A percentile compares a stretch with the other conserved stretches of the same genome.
phyloP scores from a whole-genome alignment of 768 basidiomycete genomes.

The Lentinula raphanica region DNA sequence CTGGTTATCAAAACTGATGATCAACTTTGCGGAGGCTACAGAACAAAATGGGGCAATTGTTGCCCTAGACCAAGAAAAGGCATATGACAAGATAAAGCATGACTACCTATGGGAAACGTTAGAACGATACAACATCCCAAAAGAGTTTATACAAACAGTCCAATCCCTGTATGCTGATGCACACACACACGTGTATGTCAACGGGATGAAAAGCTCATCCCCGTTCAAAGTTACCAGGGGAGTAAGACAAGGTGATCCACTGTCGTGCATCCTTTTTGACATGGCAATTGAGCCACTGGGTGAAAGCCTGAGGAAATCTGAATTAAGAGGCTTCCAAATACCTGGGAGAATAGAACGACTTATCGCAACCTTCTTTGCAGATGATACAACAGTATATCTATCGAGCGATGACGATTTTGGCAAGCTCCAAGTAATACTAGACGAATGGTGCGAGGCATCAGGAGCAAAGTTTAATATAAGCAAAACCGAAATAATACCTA shows the following conservation, averaged over 20 bases:
- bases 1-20: slow-evolving; percentile 19
- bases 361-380: slow-evolving; percentile 18
- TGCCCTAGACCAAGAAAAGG: slow-evolving; percentile 33
- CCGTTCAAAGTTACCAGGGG: slow-evolving; percentile 24
- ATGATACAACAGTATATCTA: slow-evolving; percentile 19
- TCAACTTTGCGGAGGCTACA: slow-evolving; percentile 16
- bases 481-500: slow-evolving; percentile 21
- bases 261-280: slow-evolving; percentile 25
- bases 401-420: not conserved
- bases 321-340: slow-evolving; percentile 12
- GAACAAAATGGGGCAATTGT: slow-evolving; percentile 24
- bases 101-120: slow-evolving; percentile 25
- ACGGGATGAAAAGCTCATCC: slow-evolving; percentile 22
- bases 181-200: slow-evolving; percentile 27
- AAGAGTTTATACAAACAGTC: slow-evolving; percentile 22
- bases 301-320: slow-evolving; percentile 6
- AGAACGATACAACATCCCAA: slow-evolving; percentile 17
- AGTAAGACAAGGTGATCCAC: slow-evolving; percentile 28
- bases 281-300: slow-evolving; percentile 25
- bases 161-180: slow-evolving; percentile 23
- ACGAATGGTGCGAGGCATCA: slow-evolving; percentile 8
- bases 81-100: slow-evolving; percentile 31
- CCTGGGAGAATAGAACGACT: slow-evolving; percentile 7
- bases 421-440: slow-evolving; percentile 3
- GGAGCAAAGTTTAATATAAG: slow-evolving; percentile 15